Percentiles rank a stretch among this genome's conserved stretches.
phyloP scores from a whole-genome alignment of 257 asterid genomes.

The Solanum etuberosum region DNA sequence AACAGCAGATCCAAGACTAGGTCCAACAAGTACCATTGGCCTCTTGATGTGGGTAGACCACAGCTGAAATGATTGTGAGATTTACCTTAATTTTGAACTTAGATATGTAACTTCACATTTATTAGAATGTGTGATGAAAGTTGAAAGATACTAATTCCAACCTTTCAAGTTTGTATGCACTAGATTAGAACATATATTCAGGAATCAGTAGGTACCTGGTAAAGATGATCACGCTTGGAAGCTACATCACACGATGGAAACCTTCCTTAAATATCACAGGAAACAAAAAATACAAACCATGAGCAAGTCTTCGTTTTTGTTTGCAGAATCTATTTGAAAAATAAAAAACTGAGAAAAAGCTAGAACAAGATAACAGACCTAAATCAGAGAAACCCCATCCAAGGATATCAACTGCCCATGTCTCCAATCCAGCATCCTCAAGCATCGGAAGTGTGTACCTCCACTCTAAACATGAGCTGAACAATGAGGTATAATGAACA shows the following conservation, averaged over 20 bases:
- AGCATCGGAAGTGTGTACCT: conserved; percentile 59
- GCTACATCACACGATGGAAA: conserved; percentile 64
- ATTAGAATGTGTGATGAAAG: not conserved
- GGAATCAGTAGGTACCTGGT: not conserved
- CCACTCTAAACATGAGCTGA: conserved; percentile 87
- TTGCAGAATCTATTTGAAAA: not conserved
- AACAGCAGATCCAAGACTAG: conserved; percentile 94
- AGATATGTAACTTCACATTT: not conserved
- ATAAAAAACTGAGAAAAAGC: not conserved
- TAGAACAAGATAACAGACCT: conserved; percentile 20
- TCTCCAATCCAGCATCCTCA: conserved; percentile 64
- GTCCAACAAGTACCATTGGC: conserved; percentile 90
- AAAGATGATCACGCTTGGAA: conserved; percentile 60
- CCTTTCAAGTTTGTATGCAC: not conserved
- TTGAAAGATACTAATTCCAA: not conserved
- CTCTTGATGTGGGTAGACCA: conserved; percentile 65
- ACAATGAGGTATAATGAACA: not conserved
- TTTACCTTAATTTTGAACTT: not conserved
- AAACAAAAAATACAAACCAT: not conserved
- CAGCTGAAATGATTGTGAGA: conserved; percentile 23
- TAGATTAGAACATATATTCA: not conserved
- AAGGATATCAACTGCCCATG: conserved; percentile 80
- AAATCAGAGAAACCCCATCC: conserved; percentile 91
- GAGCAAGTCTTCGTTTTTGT: not conserved
- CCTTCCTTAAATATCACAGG: conserved; percentile 21